Base-by-base conservation (phyloP, 73 alveolate genomes). In the Symbiodinium natans region DNA sequence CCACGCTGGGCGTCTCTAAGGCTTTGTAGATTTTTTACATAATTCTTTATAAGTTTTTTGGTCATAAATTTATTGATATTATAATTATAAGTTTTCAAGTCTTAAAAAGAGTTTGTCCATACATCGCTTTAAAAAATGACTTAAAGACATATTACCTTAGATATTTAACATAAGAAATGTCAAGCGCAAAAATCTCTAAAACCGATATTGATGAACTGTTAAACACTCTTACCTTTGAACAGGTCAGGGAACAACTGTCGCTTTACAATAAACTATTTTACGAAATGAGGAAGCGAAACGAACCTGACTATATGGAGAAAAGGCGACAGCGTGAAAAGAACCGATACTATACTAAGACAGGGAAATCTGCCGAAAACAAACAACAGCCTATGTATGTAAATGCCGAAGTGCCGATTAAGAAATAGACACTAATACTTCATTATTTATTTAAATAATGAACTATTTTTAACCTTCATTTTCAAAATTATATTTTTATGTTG, bases 1-100 rank as follows among this genome's bases (percentile, higher is more conserved):
- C 75, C 52, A 36, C 52, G 43, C 33, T 39, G 43, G 74, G 43
- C 48, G 74, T 41, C 92, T 83, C 92, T 83, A 41, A 43, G 31
- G 48, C 10, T 83, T 42, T 42, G 43, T 10, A 83, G 9, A 83
- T 42, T 83, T 27, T 41, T 43, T 0, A 83, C 48, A 83, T 83
- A 41, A 27, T 83, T 83, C 48, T 83, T 39, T 27, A 83, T 83
- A 83, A 39, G 48, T 83, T 83, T 83, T 83, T 83, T 83, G 34
- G 92, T 83, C 92, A 83, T 83, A 83, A 41, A 83, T 41, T 42
- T 41, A 56, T 41, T 41, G 92, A 83, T 83, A 83, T 83, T 41
- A 42, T 83, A 41, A 41, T 83, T 83, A 41, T 83, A 68, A 68
- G 38, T 1, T 31, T 68, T 68, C 38, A 68, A 68, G 0, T 83